A percentile compares a stretch with the other conserved stretches of the same genome.
These are phyloP conservation scores for Talaromyces sp. DNA, from an alignment of 2,329 filamentous ascomycete species.

Conservation along the genomic window DNA sequence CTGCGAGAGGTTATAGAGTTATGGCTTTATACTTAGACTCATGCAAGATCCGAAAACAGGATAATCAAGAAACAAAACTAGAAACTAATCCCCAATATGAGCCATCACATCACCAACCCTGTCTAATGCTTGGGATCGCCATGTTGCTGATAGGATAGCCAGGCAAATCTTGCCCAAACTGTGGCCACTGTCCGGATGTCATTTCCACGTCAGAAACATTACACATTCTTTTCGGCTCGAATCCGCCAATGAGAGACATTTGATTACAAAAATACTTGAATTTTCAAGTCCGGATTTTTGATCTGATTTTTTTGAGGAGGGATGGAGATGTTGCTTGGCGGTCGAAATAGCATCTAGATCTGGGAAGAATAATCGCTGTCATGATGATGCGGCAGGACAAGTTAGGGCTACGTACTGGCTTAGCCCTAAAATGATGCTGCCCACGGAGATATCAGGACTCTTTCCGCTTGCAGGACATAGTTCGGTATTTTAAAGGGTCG, in stretches of 20 bases:
- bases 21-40: not conserved
- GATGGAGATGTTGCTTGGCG: not conserved
- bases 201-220: constrained; percentile 10
- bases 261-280: not conserved
- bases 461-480: too few species aligned
- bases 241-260: not conserved
- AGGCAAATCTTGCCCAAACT: not conserved
- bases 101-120: not conserved
- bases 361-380: not conserved
- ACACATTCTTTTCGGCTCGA: not conserved
- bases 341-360: not conserved
- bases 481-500: too few species aligned
- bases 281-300: not conserved
- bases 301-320: not conserved
- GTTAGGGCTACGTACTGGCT: too few species aligned
- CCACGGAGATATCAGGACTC: too few species aligned
- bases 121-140: not conserved
- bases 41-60: not conserved
- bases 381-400: not conserved
- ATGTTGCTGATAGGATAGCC: not conserved
- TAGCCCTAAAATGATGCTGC: too few species aligned
- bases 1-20: not conserved
- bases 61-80: not conserved
- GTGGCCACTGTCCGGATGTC: not conserved
- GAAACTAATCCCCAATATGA: not conserved